A percentile compares a stretch with the other conserved stretches of the same genome.
Evolutionary conservation across 768 basidiomycete species (phyloP).

Genomic region (Fomitopsis pulvina): DNA sequence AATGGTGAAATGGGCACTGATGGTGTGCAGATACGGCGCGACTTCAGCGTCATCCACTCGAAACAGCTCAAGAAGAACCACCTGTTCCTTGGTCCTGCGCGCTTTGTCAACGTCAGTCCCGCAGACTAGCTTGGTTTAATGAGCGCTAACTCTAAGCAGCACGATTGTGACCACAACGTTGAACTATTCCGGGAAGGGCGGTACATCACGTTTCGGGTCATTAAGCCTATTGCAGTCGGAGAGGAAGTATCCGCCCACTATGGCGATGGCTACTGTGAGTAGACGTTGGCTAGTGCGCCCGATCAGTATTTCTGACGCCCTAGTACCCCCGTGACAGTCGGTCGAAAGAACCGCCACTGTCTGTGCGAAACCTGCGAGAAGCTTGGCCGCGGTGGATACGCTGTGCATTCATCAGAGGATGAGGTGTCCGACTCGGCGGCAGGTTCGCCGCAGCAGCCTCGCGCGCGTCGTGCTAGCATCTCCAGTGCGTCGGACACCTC

Average conservation of each 20-base stretch:
- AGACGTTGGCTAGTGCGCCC: slow-evolving; percentile 5
- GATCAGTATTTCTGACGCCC: slow-evolving; percentile 8
- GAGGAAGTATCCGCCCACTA: slow-evolving; percentile 90
- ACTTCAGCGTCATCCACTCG: slow-evolving; percentile 89
- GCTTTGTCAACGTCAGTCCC: slow-evolving; percentile 80
- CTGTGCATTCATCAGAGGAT: slow-evolving; percentile 43
- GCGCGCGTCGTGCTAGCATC: slow-evolving; percentile 41
- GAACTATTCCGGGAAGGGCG: slow-evolving; percentile 84
- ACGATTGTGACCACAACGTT: slow-evolving; percentile 86
- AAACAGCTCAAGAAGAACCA: slow-evolving; percentile 91
- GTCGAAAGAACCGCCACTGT: slow-evolving; percentile 65
- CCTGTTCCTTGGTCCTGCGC: slow-evolving; percentile 84
- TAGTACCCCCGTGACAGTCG: slow-evolving; percentile 36
- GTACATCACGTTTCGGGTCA: slow-evolving; percentile 83
- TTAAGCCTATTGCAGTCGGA: slow-evolving; percentile 69
- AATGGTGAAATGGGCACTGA: slow-evolving; percentile 64
- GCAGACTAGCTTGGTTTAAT: slow-evolving; percentile 4
- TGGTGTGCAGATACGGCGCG: slow-evolving; percentile 54
- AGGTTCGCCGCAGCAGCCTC: slow-evolving; percentile 29
- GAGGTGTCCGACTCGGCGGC: slow-evolving; percentile 34
- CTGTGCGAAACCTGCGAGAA: slow-evolving; percentile 85
- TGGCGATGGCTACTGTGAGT: slow-evolving; percentile 86
- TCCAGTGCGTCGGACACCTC: slow-evolving; percentile 22
- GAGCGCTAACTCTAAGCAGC: slow-evolving; percentile 35
- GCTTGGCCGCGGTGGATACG: slow-evolving; percentile 67